Evolutionary conservation across 2,329 filamentous ascomycete species (phyloP).

Genomic region (Helotiales sp.): DNA sequence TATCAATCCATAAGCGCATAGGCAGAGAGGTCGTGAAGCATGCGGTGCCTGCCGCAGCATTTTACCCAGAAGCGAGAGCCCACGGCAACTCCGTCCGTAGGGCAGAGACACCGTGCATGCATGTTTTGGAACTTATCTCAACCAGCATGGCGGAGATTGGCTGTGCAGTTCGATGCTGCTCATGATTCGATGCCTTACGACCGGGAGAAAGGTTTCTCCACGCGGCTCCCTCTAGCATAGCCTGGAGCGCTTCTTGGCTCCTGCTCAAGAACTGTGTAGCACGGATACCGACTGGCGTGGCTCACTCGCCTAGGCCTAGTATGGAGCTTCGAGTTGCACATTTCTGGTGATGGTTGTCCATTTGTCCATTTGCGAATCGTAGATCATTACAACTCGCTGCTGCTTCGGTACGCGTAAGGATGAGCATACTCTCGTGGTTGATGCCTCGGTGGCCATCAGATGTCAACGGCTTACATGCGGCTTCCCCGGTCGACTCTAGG

Average conservation of each 20-base stretch:
- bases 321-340: not conserved
- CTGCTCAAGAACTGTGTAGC: too few relatives aligned
- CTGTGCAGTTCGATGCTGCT: not conserved
- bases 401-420: too few relatives aligned
- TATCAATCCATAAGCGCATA: too few relatives aligned
- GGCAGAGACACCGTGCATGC: not conserved
- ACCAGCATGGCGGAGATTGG: not conserved
- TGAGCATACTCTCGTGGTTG: not conserved
- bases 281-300: slow-evolving; percentile 15
- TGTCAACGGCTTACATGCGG: not conserved
- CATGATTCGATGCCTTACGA: slow-evolving; percentile 4
- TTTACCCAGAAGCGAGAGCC: not conserved
- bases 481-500: not conserved
- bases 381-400: too few relatives aligned
- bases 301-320: slow-evolving; percentile 6
- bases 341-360: not conserved
- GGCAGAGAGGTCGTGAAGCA: not conserved
- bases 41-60: not conserved
- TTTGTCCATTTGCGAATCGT: not conserved
- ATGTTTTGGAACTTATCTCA: not conserved
- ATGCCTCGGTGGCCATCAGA: not conserved
- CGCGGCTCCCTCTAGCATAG: not conserved
- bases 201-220: not conserved
- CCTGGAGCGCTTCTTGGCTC: not conserved
- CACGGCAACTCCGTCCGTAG: not conserved